Evolutionary conservation across 2,329 filamentous ascomycete genomes (phyloP), one percentile per base, ranked within the genome.

Genomic region (Stagonosporopsis chrysanthemi): DNA sequence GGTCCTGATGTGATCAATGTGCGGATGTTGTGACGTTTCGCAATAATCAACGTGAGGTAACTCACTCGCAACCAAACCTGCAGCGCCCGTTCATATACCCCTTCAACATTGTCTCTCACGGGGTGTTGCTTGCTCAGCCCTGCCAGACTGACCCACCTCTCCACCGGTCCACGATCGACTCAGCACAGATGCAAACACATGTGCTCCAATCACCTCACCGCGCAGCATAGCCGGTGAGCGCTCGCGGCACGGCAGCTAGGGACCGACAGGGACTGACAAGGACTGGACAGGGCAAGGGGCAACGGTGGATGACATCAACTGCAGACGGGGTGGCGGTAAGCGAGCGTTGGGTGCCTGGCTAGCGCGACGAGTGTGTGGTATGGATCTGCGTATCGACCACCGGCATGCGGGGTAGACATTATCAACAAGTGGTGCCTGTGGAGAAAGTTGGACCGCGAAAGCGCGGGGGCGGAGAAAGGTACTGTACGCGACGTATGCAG

Each of bases 301-400:
- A 52, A 45, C 42, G 41, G 14, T 17, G 9, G 38, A 52, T 57
- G 54, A 57, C 43, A 46, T 57, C 54, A 57, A 14, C 26, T 41
- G 38, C 48, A 24, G 33, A 38, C 39, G 23, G 43, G 44, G 49
- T 43, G 15, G 12, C n/a, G 11, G 11, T 40, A 52, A 57, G 54
- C 54, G 48, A 57, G 44, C 24, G 39, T n/a, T 44, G 33, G 43
- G 54, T 57, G 43, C 54, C 54, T 52, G 48, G 41, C 48, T 57
- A 52, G 54, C 43, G 54, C 19, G 43, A 31, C 11, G 48, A 35
- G 26, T 22, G 33, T 19, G 24, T 44, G 48, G 24, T 28, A 28
- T 42, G 29, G 23, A 19, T 19, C 7, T 11, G n/a, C 15, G 26
- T 44, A 43, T 47, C 19, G 19, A 19, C 19, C 19, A 19, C 19